Percentiles rank a stretch among this genome's conserved stretches.
Conservation (phyloP, 257 asterid genomes). For the Scutellaria baicalensis region DNA sequence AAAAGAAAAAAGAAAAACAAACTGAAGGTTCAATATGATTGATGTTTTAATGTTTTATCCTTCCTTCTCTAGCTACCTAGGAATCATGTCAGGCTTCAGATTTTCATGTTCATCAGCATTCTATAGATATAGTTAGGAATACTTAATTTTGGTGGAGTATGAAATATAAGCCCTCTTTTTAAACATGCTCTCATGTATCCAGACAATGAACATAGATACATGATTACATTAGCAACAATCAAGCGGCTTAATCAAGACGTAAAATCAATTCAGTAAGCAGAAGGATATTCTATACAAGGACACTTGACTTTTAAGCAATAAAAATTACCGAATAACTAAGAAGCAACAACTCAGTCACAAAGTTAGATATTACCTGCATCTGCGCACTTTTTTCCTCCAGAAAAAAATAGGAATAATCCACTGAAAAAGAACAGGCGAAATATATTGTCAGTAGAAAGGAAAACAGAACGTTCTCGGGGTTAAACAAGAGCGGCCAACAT, state of each 20-base stretch:
- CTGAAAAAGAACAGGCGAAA: constrained; percentile 39
- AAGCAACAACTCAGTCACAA: not conserved
- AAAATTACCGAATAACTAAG: not conserved
- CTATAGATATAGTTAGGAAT: not conserved
- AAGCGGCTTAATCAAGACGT: not conserved
- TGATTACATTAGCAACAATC: not conserved
- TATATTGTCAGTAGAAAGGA: constrained; percentile 24
- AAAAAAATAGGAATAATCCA: constrained; percentile 59
- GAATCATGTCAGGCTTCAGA: not conserved
- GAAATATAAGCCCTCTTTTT: not conserved
- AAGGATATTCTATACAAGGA: not conserved
- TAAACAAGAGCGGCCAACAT: not conserved
- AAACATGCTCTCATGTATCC: not conserved
- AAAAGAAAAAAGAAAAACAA: not conserved
- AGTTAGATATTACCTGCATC: constrained; percentile 49
- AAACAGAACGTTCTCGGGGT: not conserved
- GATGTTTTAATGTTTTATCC: not conserved
- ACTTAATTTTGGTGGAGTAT: not conserved
- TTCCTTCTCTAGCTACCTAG: not conserved
- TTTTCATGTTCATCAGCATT: not conserved
- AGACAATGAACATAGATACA: not conserved
- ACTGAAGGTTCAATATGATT: not conserved
- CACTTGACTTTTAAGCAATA: not conserved
- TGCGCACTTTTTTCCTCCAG: constrained; percentile 72
- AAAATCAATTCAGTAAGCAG: not conserved